Evolutionary conservation across 768 basidiomycete genomes (phyloP).

Genomic region (Leccinum rimulosum): DNA sequence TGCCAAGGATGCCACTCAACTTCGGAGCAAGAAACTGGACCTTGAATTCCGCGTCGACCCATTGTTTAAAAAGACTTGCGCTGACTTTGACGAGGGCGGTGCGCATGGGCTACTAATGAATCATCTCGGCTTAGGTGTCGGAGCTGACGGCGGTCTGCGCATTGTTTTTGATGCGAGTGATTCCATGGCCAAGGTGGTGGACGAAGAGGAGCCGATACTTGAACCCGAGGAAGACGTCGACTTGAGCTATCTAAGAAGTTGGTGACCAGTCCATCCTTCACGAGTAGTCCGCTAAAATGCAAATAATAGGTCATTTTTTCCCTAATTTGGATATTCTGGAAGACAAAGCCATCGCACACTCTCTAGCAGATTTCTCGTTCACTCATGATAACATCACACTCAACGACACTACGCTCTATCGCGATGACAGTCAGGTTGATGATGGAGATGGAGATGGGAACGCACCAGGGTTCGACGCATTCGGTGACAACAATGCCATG

Average conservation of each 20-base stretch:
- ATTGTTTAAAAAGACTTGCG: conserved; percentile 95
- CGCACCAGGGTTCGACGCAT: conserved; percentile 19
- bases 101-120: conserved; percentile 97
- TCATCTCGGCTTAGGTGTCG: conserved; percentile 77
- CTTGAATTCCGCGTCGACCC: conserved; percentile 97
- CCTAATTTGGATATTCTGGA: conserved; percentile 65
- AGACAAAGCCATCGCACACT: conserved; percentile 74
- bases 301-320: conserved; percentile 60
- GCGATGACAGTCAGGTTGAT: conserved; percentile 45
- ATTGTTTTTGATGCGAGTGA: conserved; percentile 98
- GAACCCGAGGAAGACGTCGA: conserved; percentile 73
- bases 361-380: conserved; percentile 81
- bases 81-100: conserved; percentile 98
- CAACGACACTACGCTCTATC: conserved; percentile 62
- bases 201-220: conserved; percentile 63
- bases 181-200: conserved; percentile 71
- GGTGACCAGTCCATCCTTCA: conserved; percentile 20
- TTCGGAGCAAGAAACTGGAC: conserved; percentile 90
- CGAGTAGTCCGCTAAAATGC: conserved; percentile 6
- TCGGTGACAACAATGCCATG: conserved; percentile 31
- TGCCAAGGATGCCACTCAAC: conserved; percentile 78
- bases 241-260: conserved; percentile 60
- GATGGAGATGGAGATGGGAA: conserved; percentile 36
- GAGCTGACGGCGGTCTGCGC: conserved; percentile 76
- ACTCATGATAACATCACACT: conserved; percentile 58